These are phyloP conservation scores for Thelonectria discophora DNA, from an alignment of 2,329 filamentous ascomycete genomes.

Conservation along the genomic window DNA sequence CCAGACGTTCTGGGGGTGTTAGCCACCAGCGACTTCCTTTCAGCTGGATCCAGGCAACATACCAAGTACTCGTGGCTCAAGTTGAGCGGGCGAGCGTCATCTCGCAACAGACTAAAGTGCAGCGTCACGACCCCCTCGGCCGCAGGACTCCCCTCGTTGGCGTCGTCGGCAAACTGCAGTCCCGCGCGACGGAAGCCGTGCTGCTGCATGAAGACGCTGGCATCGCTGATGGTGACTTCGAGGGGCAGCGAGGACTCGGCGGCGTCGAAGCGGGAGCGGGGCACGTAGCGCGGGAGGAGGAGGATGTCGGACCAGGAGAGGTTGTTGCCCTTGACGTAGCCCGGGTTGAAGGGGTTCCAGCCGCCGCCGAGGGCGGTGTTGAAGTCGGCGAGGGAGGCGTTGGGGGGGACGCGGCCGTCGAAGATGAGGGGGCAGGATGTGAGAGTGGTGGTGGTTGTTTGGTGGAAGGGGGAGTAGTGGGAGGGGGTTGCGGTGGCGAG, in stretches of 20 bases:
- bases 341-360: constrained; percentile 57
- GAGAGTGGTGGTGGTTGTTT: constrained; percentile 15
- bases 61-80: constrained; percentile 69
- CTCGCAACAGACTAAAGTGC: constrained; percentile 67
- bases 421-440: constrained; percentile 50
- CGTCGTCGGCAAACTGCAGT: constrained; percentile 34
- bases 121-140: constrained; percentile 66
- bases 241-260: constrained; percentile 56
- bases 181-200: constrained; percentile 66
- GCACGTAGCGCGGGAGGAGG: constrained; percentile 49
- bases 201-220: constrained; percentile 69
- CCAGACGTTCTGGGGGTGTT: constrained; percentile 48
- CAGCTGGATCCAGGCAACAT: too few relatives aligned
- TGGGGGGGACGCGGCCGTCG: constrained; percentile 56
- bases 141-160: constrained; percentile 59
- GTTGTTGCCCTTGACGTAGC: constrained; percentile 62
- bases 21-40: not conserved
- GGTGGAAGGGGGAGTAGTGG: constrained; percentile 14
- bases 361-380: constrained; percentile 49
- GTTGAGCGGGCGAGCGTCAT: constrained; percentile 61
- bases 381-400: constrained; percentile 51
- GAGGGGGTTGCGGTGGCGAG: constrained; percentile 30
- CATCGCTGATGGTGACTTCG: constrained; percentile 65
- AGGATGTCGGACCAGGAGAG: constrained; percentile 62
- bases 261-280: constrained; percentile 48